Evolutionary conservation across 106 monocot species (phyloP), one percentile per base, ranked within the genome.

Genomic region (Dioscorea zingiberensis): DNA sequence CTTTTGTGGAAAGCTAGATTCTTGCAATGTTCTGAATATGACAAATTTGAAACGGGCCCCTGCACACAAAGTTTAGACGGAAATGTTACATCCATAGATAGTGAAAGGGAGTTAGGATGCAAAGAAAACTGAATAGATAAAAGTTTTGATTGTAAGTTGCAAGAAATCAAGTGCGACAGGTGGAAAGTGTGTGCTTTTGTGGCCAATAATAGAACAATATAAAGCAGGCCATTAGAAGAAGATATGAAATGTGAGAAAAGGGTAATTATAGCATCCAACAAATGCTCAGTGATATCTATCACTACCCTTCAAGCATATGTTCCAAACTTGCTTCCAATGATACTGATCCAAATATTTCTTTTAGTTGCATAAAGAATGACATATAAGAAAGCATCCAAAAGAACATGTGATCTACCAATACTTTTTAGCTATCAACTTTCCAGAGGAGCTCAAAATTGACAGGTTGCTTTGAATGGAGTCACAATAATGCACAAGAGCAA

Each of bases 171-270:
- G 44, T 58, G 69, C 16, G 59, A 58, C 69, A 69, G 69, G 47
- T 69, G 69, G 69, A 69, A 59, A 59, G 59, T 58, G 59, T 69
- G 69, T 69, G 69, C 59, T 47, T 58, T 38, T 21, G 38, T 58
- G 69, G 69, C 45, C 56, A 69, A 59, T 27, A 69, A 59, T 69
- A 47, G 69, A 59, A 59, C 45, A 44, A 47, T 69, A 59, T 26
- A 59, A 69, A 59, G 69, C 47, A 10, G 44, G 44, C 58, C 16
- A 69, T 10, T 24, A 59, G 9, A 47, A 28, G 25, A 47, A 27
- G 54, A 59, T 18, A 53, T 18, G 51, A 19, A 53, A 53, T 4
- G 15, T 4, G 51, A 53, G 51, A 46, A 38, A 38, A 58, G 38
- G 38, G 38, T 58, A 28, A 69, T 47, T 58, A 21, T 25, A 46